phyloP scores from a whole-genome alignment of 352 stramenopile genomes.

The Globisporangium canariense region DNA sequence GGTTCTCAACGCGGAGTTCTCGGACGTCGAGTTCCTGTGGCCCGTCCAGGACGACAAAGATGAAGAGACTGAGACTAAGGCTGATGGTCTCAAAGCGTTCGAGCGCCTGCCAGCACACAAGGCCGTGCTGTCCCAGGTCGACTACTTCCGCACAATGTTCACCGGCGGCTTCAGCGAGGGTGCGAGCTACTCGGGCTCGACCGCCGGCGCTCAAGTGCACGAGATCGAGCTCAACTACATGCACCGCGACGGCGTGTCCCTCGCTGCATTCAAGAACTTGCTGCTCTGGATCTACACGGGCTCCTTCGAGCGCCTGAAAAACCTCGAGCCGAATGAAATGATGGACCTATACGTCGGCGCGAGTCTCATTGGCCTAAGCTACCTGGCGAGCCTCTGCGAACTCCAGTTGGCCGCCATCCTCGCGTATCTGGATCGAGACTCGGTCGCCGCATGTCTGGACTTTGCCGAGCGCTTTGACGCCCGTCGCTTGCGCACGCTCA shows the following conservation, averaged over 20 bases:
- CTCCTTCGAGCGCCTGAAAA: slow-evolving; percentile 41
- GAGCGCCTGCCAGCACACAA: slow-evolving; percentile 60
- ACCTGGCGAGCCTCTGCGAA: slow-evolving; percentile 59
- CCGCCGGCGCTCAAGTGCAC: slow-evolving; percentile 21
- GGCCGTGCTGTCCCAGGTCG: slow-evolving; percentile 66
- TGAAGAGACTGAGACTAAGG: slow-evolving; percentile 16
- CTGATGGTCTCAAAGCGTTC: slow-evolving; percentile 10
- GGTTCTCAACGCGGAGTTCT: slow-evolving; percentile 37
- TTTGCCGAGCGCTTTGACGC: slow-evolving; percentile 66
- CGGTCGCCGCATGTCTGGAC: slow-evolving; percentile 52
- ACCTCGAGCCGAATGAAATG: slow-evolving; percentile 49
- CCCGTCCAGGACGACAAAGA: slow-evolving; percentile 29
- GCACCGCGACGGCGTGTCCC: slow-evolving; percentile 65
- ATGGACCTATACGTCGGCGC: slow-evolving; percentile 75
- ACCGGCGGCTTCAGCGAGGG: slow-evolving; percentile 77
- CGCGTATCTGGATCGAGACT: slow-evolving; percentile 42
- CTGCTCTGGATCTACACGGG: slow-evolving; percentile 76
- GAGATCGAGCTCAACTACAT: slow-evolving; percentile 69
- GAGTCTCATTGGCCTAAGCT: slow-evolving; percentile 49
- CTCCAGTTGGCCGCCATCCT: slow-evolving; percentile 53
- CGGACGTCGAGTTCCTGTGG: slow-evolving; percentile 82
- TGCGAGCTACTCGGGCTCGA: slow-evolving; percentile 14
- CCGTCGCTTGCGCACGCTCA: slow-evolving; percentile 42
- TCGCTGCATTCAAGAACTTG: slow-evolving; percentile 56
- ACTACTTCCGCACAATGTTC: slow-evolving; percentile 84